A percentile compares a stretch with the other conserved stretches of the same genome.
Evolutionary conservation across 2,329 filamentous ascomycete genomes (phyloP).

Genomic region (Trichophaea hybrida): DNA sequence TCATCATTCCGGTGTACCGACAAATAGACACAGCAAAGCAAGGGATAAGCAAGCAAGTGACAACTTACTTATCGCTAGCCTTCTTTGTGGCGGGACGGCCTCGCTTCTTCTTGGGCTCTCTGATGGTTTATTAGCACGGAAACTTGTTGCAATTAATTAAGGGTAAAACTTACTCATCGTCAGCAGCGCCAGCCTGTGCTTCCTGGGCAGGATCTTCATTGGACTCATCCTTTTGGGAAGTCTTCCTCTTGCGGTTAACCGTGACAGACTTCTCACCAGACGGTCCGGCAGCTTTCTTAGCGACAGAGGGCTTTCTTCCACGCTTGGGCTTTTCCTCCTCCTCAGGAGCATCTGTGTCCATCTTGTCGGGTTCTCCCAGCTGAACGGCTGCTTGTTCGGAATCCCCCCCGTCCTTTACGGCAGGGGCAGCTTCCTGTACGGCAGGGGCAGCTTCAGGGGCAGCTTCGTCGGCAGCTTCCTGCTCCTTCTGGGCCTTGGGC

Average conservation of each 20-base stretch:
- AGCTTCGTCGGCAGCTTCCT: too few relatives aligned
- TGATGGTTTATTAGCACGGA: neutral
- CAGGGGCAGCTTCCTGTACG: too few relatives aligned
- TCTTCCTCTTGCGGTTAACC: neutral
- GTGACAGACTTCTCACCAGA: neutral
- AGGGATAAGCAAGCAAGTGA: too few relatives aligned
- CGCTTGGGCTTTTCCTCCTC: neutral
- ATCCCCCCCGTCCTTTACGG: too few relatives aligned
- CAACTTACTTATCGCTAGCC: neutral
- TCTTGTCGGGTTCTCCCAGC: neutral
- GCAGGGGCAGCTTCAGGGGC: too few relatives aligned
- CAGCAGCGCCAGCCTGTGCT: neutral
- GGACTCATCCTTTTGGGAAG: neutral
- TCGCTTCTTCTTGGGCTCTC: constrained; percentile 16
- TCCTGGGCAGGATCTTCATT: neutral
- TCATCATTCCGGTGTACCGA: too few relatives aligned
- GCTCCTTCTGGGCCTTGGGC: neutral
- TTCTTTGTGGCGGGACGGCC: constrained; percentile 17
- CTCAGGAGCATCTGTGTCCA: neutral
- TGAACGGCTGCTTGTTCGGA: too few relatives aligned
- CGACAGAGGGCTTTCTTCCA: neutral
- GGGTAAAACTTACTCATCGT: neutral
- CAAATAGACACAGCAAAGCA: too few relatives aligned
- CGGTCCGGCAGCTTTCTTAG: neutral
- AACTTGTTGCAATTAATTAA: neutral